Conservation (phyloP, 1,284 basidiomycete genomes). For the Sphaerobolus stellatus region DNA sequence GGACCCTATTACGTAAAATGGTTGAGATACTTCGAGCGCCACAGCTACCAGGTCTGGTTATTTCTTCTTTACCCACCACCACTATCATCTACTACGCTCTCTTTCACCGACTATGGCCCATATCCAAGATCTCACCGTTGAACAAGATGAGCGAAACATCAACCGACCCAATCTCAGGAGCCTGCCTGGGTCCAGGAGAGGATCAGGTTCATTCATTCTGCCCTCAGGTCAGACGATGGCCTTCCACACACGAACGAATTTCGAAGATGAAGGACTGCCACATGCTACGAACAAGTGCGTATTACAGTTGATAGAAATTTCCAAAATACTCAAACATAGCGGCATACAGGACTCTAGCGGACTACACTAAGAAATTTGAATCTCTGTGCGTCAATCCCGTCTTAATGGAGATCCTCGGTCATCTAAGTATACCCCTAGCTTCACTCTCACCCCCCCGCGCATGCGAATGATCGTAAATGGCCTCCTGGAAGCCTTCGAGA, state of each 20-base stretch:
- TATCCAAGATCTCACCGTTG: conserved; percentile 12
- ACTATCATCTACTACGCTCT: too few species aligned
- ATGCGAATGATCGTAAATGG: conserved; percentile 98
- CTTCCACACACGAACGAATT: conserved; percentile 75
- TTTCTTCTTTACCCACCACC: too few species aligned
- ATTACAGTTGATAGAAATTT: conserved; percentile 1
- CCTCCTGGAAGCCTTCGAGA: conserved; percentile 89
- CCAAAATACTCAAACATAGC: neutral
- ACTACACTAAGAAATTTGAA: conserved; percentile 88
- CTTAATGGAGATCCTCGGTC: neutral
- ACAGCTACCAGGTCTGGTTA: too few species aligned
- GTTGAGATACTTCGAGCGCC: too few species aligned
- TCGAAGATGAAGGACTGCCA: conserved; percentile 79
- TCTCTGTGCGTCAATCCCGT: conserved; percentile 54
- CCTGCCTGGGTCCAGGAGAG: conserved; percentile 69
- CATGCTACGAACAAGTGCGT: conserved; percentile 80
- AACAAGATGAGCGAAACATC: conserved; percentile 2
- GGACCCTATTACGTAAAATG: too few species aligned
- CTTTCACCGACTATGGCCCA: conserved; percentile 8
- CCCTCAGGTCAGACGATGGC: conserved; percentile 74
- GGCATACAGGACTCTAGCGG: conserved; percentile 72
- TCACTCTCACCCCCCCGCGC: conserved; percentile 85
- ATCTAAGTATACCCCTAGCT: conserved; percentile 41
- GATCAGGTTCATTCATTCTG: conserved; percentile 70
- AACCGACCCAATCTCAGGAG: conserved; percentile 7